Base-by-base conservation (phyloP, 2,329 filamentous ascomycete genomes). In the Pseudocercospora fijiensis region DNA sequence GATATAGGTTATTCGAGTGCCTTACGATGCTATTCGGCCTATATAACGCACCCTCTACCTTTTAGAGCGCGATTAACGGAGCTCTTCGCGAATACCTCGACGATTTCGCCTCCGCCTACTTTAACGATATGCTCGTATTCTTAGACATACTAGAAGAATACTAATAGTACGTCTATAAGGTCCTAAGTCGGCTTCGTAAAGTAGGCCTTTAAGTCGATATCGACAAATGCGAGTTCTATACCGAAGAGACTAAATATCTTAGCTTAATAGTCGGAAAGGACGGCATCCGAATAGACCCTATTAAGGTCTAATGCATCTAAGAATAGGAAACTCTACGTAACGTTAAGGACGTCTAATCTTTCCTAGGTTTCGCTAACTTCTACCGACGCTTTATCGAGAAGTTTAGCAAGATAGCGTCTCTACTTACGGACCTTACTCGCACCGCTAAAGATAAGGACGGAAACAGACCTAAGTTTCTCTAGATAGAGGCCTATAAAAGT, bases 191-290 rank as follows among this genome's bases (percentile, higher is more conserved):
- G n/a, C 56, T 72, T 16, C 20, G 41, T n/a, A 18, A 58, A 27
- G 26, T 11, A 10, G 43, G 57, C 4, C 60, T 70, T 33, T 65
- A 51, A 49, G 45, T 67, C 22, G 63, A 69, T 52, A 62, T 68
- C 57, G 61, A 67, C 52, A 72, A 70, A 53, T 68, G 52, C 41
- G 37, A 67, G 22, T 72, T 71, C 57, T 61, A 60, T 63, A 64
- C 60, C 28, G 26, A 61, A 10, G 47, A 67, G 45, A 63, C 64
- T 45, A 60, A 65, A 20, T 70, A 67, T 60, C 58, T 70, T 53
- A 52, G 51, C 47, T 67, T 66, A 63, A 68, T 70, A 37, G 65
- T 71, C 20, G 47, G n/a, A 11, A 30, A 22, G 16, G 43, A 63
- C 20, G 26, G 60, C 13, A 49, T 71, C 13, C 1, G 26, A 8